Base-by-base conservation (phyloP, 306 rosid genomes). In the Prunus davidiana region DNA sequence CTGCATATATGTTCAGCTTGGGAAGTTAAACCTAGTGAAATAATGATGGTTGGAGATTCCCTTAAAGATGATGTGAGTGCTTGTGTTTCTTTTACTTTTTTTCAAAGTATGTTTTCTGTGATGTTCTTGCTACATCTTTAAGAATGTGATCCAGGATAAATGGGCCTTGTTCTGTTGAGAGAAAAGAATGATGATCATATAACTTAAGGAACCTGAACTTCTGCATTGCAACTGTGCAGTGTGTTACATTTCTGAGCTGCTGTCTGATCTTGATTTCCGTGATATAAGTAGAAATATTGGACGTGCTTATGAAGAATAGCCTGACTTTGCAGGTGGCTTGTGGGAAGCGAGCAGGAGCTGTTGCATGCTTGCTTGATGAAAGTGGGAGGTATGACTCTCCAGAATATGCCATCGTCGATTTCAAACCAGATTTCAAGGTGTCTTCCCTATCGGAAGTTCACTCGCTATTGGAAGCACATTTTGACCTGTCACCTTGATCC, bases 31-130 rank as follows among this genome's bases (percentile, higher is more conserved):
- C 98, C 98, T 43, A 78, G 73, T 83, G 97, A 95, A 90, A 97
- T 95, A 30, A 89, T 92, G 65, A 95, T 95, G 98, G 70, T 95
- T 1, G 98, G 98, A 27, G 97, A 95, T 78, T 92, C 96, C 79
- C 98, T 95, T 64, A 89, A 87, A 85, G 97, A 95, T 81, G 97
- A 95, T 72, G 98, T 92, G 78, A 84, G 97, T 76, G 55, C 18
- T 43, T 50, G 66, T 58, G 54, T 64, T 60, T 52, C 24, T 38
- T 58, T 27, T 71, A 30, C 27, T 45, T 13, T 6, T n/a, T 57
- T 25, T 10, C 13, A 5, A 74, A 62, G 24, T 41, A 38, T 20
- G 12, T 46, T n/a, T 12, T 18, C 13, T 50, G 55, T 47, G 46
- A 41, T 57, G 58, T 68, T 57, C 75, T 71, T 78, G 32, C 54